These are phyloP conservation scores for Aspergillus avenaceus DNA, from an alignment of 495 filamentous ascomycete species.

Conservation along the genomic window DNA sequence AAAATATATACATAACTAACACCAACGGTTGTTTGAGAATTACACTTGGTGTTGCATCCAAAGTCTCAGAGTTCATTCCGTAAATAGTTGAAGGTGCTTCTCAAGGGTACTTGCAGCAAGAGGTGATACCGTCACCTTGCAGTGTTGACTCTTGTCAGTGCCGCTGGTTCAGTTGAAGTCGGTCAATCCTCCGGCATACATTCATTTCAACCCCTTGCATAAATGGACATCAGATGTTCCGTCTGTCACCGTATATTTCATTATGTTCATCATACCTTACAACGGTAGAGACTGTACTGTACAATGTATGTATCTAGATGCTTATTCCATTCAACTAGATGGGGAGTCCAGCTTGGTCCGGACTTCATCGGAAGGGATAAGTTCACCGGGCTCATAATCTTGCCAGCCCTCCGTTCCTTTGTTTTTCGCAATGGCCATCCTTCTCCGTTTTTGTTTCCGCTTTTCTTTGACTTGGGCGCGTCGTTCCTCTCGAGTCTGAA, in stretches of 20 bases:
- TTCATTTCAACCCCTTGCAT: too few relatives aligned
- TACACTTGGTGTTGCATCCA: background rate
- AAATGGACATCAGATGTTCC: background rate
- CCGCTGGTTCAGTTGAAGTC: too few relatives aligned
- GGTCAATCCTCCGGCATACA: background rate
- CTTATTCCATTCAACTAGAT: background rate
- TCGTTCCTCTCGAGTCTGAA: slow-evolving; percentile 9
- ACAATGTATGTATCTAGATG: background rate
- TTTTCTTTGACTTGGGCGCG: slow-evolving; percentile 15
- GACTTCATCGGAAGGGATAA: slow-evolving; percentile 7
- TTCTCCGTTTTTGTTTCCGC: slow-evolving; percentile 20
- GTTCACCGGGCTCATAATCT: slow-evolving; percentile 17
- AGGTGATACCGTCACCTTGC: background rate
- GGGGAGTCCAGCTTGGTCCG: background rate
- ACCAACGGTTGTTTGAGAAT: slow-evolving; percentile 2
- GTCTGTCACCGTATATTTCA: background rate
- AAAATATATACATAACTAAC: too few relatives aligned
- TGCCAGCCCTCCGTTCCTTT: slow-evolving; percentile 22
- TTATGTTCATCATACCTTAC: background rate
- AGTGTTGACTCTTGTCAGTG: background rate
- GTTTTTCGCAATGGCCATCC: slow-evolving; percentile 12
- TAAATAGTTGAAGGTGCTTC: background rate
- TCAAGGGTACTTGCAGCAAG: background rate
- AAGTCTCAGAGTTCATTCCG: background rate
- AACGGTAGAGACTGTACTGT: background rate